Base-by-base conservation (phyloP, 768 basidiomycete genomes). In the Pleurotus giganteus region DNA sequence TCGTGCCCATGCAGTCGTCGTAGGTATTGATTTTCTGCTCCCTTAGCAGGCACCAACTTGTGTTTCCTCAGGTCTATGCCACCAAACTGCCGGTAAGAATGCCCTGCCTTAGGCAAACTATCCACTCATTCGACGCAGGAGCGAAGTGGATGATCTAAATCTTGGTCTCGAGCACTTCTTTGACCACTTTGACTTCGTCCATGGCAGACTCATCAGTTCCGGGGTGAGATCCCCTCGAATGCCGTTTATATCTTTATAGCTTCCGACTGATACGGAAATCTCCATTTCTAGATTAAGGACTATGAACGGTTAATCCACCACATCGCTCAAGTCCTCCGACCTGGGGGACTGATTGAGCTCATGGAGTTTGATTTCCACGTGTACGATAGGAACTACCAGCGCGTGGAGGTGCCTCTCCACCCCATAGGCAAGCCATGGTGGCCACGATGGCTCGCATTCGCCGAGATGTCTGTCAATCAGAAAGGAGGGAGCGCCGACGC, bases 71-170 rank as follows among this genome's bases (percentile, higher is more conserved):
- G 87, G 43, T 65, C 74, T 29, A 84, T 90, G 81, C 89, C 88
- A 32, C 72, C 71, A 37, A 91, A 91, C 65, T 80, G 81, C 68
- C 82, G 88, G 86, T 89, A 54, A 57, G 58, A 55, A 11, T 55
- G 21, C 26, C 13, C 13, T 29, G 19, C 29, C 37, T 52, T 31
- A 13, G 42, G 12, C 44, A 8, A 28, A 8, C 12, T 7, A 26
- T 26, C 6, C 1, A 12, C 47, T 56, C 26, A 31, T 47, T 58
- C 51, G 47, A 49, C 62, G 26, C 58, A 91, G 89, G 74, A 89
- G 85, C 62, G 89, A 92, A 67, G 80, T 91, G 6, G 90, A 91
- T 65, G 90, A 92, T 65, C 84, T 91, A 65, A 92, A 92, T 69
- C 80, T 91, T 15, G 89, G 90, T 2, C 72, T 92, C 21, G 88